Evolutionary conservation across 2,329 filamentous ascomycete species (phyloP).

Genomic region (Apiospora rasikravindrae): DNA sequence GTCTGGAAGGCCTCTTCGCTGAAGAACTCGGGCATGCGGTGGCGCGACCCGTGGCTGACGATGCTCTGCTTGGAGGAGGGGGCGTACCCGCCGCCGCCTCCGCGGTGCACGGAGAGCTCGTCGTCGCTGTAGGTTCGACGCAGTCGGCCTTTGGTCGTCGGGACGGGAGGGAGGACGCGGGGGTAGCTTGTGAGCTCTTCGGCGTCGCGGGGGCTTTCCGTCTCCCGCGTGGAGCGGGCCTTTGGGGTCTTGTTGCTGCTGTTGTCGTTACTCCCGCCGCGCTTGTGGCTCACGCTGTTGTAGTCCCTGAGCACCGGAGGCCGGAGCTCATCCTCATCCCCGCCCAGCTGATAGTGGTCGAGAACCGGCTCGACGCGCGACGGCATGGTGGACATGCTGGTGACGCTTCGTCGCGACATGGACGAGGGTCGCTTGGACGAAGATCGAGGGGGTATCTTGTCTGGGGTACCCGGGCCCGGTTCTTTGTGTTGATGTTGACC

Average conservation of each 20-base stretch:
- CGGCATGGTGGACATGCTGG: neutral
- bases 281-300: neutral
- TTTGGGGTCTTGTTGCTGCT: neutral
- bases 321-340: neutral
- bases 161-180: neutral
- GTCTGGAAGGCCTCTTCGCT: slow-evolving; percentile 46
- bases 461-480: neutral
- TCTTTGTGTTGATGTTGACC: neutral
- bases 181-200: neutral
- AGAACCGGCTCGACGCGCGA: neutral
- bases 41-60: slow-evolving; percentile 21
- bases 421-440: neutral
- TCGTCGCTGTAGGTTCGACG: neutral
- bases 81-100: neutral
- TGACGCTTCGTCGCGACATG: neutral
- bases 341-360: neutral
- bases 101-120: neutral
- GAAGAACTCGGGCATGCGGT: slow-evolving; percentile 46
- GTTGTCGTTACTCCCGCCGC: neutral
- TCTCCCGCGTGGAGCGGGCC: neutral
- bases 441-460: neutral
- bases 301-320: neutral
- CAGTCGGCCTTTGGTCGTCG: neutral
- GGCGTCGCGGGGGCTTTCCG: neutral
- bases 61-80: neutral